Evolutionary conservation across 768 basidiomycete genomes (phyloP), one percentile per base, ranked within the genome.

Genomic region (Strobilomyces echinocephalus): DNA sequence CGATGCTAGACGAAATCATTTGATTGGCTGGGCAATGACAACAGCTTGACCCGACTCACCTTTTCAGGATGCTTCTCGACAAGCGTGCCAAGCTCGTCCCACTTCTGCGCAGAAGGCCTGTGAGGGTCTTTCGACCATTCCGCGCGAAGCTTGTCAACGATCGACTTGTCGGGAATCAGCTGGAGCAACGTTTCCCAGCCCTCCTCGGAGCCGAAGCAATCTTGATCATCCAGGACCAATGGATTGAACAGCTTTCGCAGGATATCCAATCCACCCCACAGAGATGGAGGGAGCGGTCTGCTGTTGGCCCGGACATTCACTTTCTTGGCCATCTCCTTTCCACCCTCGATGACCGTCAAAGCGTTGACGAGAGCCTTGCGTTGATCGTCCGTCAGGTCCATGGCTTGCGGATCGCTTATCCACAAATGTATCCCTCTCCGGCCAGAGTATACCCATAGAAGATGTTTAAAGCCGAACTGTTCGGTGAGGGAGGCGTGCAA

Each of bases 381-480:
- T 69, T 95, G 86, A 51, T 95, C 91, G 64, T 99, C 97, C 10
- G 90, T 95, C 45, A 98, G 77, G 50, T 80, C 84, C 76, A 97
- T 80, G 2, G 95, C 97, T 52, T 87, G 82, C 34, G 79, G 73
- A 70, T 99, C 97, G 3, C 89, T 91, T 57, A 99, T 84, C 97
- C 97, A 99, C 68, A 93, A 78, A 76, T 99, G 97, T 60, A 99
- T 99, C 49, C 97, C 97, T 72, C 97, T 88, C 34, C 97, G 87
- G 53, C 97, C 97, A 8, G 97, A 98, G 71, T 98, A 99, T 30
- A 98, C 95, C 95, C 95, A 99, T 11, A 99, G 76, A 28, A 98
- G 79, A 63, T 92, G 85, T 43, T 80, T 73, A 70, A 88, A 99
- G 8, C 94, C 95, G 68, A 95, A 98, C 59, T 97, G 90, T 16